A percentile compares a stretch with the other conserved stretches of the same genome.
phyloP scores from a whole-genome alignment of 2,329 filamentous ascomycete genomes.

The Arthrinium phaeospermum region DNA sequence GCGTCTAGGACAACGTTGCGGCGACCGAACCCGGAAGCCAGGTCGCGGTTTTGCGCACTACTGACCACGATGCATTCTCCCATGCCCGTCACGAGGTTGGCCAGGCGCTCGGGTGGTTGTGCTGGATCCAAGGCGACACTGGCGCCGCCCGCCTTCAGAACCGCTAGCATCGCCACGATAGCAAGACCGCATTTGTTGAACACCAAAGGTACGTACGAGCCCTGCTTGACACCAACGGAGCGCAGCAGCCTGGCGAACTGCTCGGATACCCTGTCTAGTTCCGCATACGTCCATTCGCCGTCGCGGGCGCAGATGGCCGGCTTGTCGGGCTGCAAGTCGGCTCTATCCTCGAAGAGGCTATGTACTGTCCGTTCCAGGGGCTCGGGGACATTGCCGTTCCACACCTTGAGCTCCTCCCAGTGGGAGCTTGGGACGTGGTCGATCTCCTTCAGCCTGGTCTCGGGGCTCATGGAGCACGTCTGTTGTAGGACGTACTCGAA shows the following conservation, averaged over 20 bases:
- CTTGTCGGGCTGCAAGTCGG: background rate
- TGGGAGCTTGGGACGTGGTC: background rate
- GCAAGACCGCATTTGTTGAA: slow-evolving; percentile 13
- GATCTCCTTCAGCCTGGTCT: background rate
- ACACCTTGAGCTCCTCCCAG: slow-evolving; percentile 8
- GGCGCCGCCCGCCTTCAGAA: slow-evolving; percentile 17
- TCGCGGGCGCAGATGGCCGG: slow-evolving; percentile 5
- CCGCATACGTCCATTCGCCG: background rate
- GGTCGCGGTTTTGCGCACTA: background rate
- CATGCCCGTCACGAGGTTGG: background rate
- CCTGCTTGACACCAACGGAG: slow-evolving; percentile 8
- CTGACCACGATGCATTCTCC: background rate
- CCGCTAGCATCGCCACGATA: slow-evolving; percentile 11
- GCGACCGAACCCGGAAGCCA: background rate
- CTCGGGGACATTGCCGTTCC: slow-evolving; percentile 3
- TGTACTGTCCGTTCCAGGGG: background rate
- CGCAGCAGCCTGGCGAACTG: background rate
- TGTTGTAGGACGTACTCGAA: slow-evolving; percentile 7
- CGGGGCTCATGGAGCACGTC: background rate
- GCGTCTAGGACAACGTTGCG: background rate
- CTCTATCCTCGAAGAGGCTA: background rate
- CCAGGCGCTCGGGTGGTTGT: background rate
- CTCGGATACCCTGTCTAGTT: slow-evolving; percentile 4
- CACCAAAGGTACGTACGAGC: background rate
- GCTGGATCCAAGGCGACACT: slow-evolving; percentile 11